Base-by-base conservation (phyloP, 2,329 filamentous ascomycete species). In the Epicoccum nigrum region DNA sequence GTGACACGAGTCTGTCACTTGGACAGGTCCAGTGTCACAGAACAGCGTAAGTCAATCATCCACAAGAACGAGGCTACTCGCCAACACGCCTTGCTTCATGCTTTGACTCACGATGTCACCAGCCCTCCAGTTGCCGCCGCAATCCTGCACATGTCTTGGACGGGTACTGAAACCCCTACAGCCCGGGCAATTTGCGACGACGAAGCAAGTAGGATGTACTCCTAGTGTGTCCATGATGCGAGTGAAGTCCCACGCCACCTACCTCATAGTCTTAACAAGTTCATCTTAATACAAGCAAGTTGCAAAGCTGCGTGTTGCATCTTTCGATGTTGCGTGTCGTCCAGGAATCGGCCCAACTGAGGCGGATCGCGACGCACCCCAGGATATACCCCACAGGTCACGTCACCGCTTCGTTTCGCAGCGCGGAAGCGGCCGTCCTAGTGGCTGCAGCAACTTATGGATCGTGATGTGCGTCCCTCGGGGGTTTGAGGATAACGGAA, bases 321-420 rank as follows among this genome's bases (percentile, higher is more conserved):
- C n/a, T n/a, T n/a, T n/a, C n/a, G 23, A 37, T 37, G 16, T 35
- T 41, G n/a, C 23, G 20, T 1, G 38, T 35, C 11, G 30, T 41
- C 13, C 20, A 30, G 38, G 23, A 37, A 38, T 45, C 43, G 43
- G 25, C 21, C 33, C 19, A 9, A n/a, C 21, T 23, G 32, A 23
- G 20, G 16, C 8, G 31, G 25, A 45, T 38, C 33, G 32, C 15
- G 23, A 37, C 23, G 45, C 20, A 37, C 46, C 39, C 39, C 39
- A 39, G 32, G 11, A n/a, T 37, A 49, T n/a, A n/a, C 46, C 46
- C 46, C 46, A 49, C 46, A 43, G 20, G 13, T 49, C 46, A 49
- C 39, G 46, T 49, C 45, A 49, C 32, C 15, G 25, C 9, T 4
- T 3, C 30, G 30, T 15, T 9, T 15, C 11, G 30, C 4, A 15